Evolutionary conservation across 192 early-diverging fungal genomes (phyloP), one percentile per base, ranked within the genome.

Genomic region (Mortierella hygrophila): DNA sequence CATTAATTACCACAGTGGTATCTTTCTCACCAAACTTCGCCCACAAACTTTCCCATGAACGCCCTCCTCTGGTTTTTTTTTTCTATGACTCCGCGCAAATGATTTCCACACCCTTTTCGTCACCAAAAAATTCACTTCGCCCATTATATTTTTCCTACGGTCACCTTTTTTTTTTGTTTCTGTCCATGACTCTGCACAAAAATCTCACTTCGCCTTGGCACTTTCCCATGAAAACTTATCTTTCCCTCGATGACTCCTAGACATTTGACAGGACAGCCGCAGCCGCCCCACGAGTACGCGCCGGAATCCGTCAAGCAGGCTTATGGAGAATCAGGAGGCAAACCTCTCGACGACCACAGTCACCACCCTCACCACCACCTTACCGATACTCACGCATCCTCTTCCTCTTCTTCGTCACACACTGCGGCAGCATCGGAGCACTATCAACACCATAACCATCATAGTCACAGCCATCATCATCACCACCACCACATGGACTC

Each of bases 241-340:
- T 37, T 15, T 10, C n/a, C 54, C 54, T 75, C 21, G 6, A 38
- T 40, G 10, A 49, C 52, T 29, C 23, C 3, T 69, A 86, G 84
- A 16, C 84, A 86, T 60, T 44, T 86, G 8, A 86, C 84, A 81
- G 84, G 84, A 38, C 75, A 79, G 47, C 79, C 84, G 1, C 84
- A 86, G 37, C 79, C 71, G 29, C 70, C 55, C 6, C 76, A 80
- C 40, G 76, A 78, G 8, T 68, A 77, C 23, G 63, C 84, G 6
- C 83, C 83, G 6, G 46, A 68, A 35, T 26, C 60, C 29, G 60
- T 32, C 29, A 65, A 32, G 26, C 26, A 65, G 26, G 60, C 60
- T 29, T 65, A 32, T 10, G 32, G 60, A 35, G 60, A 65, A 15
- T 11, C 60, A 32, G 60, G 60, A 15, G 29, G 60, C 29, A 65